Conservation (phyloP, 305 asterid species). For the Euphrasia arctica region DNA sequence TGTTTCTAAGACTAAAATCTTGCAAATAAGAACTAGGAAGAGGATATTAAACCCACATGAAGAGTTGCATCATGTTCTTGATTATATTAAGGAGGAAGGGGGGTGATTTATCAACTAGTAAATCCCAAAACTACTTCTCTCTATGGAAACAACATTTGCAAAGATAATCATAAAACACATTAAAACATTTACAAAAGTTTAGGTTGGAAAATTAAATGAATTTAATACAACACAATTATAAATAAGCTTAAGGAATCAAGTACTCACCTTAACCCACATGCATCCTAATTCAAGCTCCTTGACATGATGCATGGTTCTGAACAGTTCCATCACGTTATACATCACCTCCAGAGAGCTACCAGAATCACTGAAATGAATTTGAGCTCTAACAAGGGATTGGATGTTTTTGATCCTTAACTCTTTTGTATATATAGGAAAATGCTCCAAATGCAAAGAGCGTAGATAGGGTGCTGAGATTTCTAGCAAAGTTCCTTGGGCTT, state of each 20-base stretch:
- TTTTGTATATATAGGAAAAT: constrained; percentile 10
- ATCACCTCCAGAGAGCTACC: neutral
- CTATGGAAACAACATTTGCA: neutral
- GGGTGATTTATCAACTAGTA: too few relatives aligned
- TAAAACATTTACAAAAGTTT: neutral
- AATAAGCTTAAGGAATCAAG: neutral
- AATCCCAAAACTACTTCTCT: too few relatives aligned
- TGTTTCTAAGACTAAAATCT: too few relatives aligned
- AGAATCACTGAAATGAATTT: neutral
- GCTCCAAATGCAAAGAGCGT: neutral
- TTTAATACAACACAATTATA: neutral
- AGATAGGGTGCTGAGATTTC: constrained; percentile 4
- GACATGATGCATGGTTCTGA: neutral
- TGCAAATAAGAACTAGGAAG: too few relatives aligned
- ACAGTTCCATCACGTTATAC: neutral
- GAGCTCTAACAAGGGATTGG: neutral
- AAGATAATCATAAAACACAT: neutral
- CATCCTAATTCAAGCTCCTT: neutral
- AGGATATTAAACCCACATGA: too few relatives aligned
- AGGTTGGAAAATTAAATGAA: neutral
- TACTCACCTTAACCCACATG: neutral
- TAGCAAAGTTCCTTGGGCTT: neutral
- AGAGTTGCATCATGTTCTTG: too few relatives aligned
- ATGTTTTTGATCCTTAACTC: neutral
- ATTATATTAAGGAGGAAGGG: too few relatives aligned